Evolutionary conservation across 2,329 filamentous ascomycete species (phyloP), one percentile per base, ranked within the genome.

Genomic region (Colletotrichum nymphaeae): DNA sequence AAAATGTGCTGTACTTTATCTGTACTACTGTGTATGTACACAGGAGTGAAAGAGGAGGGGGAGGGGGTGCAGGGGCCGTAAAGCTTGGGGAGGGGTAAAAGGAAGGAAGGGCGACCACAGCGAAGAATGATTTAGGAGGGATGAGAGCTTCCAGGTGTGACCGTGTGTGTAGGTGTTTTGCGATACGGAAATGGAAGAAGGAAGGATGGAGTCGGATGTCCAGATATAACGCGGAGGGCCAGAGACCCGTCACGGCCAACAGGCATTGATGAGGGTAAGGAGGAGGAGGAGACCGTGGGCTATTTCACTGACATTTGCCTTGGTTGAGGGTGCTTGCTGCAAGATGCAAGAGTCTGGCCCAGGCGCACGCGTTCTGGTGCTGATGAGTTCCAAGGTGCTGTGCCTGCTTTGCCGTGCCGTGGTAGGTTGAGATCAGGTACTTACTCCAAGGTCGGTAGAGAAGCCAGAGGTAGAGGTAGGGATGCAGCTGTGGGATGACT

Each of bases 291-390:
- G 49, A 30, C 62, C 37, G 19, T 30, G 37, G 26, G 42, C 42
- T 49, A 49, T 49, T 49, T 53, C 28, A 30, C 46, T 59, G 49
- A 14, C 28, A 26, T 57, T 57, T 72, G 49, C 64, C 65, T 58
- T 58, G 65, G 58, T 49, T 42, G 14, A 42, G 37, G 37, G 14
- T 42, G 37, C 37, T 42, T 28, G 65, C 30, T 49, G 59, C 37
- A 35, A 30, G 52, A 53, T 49, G 59, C 37, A 35, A 30, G 52
- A 53, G 56, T 32, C 55, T 59, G 68, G 62, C 8, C 49, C 59
- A 60, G 64, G 46, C 52, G 66, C 55, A 66, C 42, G 32, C 32
- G 32, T 35, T 69, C n/a, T 49, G 42, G 42, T 5, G 19, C 42
- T 9, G 69, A 69, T 52, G 59, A 69, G 66, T 53, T 30, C 11